phyloP scores from a whole-genome alignment of 495 filamentous ascomycete genomes.

The Tetracladium setigerum region DNA sequence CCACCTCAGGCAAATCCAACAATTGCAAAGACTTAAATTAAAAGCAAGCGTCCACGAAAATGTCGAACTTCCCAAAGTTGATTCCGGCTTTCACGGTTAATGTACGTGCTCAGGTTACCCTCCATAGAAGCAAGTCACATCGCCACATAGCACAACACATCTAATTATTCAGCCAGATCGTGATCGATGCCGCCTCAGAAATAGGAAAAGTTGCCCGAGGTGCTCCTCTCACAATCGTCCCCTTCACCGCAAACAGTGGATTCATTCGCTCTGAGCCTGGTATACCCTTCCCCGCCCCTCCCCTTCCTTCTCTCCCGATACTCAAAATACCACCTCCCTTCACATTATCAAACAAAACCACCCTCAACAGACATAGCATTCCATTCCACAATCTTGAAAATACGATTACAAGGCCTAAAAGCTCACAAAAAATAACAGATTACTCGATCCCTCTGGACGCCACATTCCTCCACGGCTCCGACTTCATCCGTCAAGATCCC shows the following conservation, averaged over 20 bases:
- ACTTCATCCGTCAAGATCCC: constrained; percentile 44
- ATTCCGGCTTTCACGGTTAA: constrained; percentile 36
- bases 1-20: not conserved
- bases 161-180: constrained; percentile 19
- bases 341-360: no score
- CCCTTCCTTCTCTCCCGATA: not conserved
- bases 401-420: not conserved
- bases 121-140: not conserved
- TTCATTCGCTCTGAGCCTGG: constrained; percentile 23
- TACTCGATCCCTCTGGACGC: constrained; percentile 37
- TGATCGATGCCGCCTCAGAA: constrained; percentile 19
- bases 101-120: constrained; percentile 17
- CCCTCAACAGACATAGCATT: no score
- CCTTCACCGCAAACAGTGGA: constrained; percentile 23
- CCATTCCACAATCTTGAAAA: not conserved
- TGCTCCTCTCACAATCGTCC: constrained; percentile 23
- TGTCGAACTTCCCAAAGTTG: constrained; percentile 35
- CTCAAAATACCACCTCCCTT: not conserved
- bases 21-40: not conserved
- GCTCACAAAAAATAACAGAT: not conserved
- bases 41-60: constrained; percentile 9
- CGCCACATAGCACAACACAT: not conserved
- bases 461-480: constrained; percentile 41
- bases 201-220: constrained; percentile 22
- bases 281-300: not conserved